Percentiles rank a stretch among this genome's conserved stretches.
phyloP scores from a whole-genome alignment of 208 protist genomes.

The Leishmania turanica region DNA sequence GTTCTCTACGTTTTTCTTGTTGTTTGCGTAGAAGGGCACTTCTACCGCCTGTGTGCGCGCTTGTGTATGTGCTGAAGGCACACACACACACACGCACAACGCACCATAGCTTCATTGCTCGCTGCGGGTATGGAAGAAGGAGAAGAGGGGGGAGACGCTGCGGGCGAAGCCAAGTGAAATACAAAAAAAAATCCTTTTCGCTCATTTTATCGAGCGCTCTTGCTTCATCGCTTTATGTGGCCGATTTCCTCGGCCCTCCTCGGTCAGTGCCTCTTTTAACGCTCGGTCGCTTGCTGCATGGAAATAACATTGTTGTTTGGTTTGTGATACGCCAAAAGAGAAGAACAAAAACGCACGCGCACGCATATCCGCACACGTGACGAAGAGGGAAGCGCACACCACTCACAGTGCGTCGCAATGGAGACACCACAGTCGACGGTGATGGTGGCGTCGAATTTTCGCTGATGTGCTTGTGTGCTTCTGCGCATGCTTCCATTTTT shows the following conservation, averaged over 20 bases:
- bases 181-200: not conserved
- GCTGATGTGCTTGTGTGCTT: not conserved
- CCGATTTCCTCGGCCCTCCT: not conserved
- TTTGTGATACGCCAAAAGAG: not conserved
- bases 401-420: not conserved
- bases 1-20: not conserved
- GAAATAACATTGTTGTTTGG: not conserved
- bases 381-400: not conserved
- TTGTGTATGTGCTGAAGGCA: not conserved
- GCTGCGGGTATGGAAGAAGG: not conserved
- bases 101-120: not conserved
- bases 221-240: not conserved
- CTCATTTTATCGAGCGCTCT: not conserved
- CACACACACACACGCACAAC: not conserved
- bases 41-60: not conserved
- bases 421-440: not conserved
- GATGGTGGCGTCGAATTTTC: not conserved
- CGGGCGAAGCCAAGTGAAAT: not conserved
- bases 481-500: not conserved
- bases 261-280: not conserved
- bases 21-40: not conserved
- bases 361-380: not conserved
- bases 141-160: not conserved
- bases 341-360: not conserved
- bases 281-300: not conserved